A percentile compares a stretch with the other conserved stretches of the same genome.
Conservation (phyloP, 1,284 basidiomycete genomes). For the Ustilago sp. region DNA sequence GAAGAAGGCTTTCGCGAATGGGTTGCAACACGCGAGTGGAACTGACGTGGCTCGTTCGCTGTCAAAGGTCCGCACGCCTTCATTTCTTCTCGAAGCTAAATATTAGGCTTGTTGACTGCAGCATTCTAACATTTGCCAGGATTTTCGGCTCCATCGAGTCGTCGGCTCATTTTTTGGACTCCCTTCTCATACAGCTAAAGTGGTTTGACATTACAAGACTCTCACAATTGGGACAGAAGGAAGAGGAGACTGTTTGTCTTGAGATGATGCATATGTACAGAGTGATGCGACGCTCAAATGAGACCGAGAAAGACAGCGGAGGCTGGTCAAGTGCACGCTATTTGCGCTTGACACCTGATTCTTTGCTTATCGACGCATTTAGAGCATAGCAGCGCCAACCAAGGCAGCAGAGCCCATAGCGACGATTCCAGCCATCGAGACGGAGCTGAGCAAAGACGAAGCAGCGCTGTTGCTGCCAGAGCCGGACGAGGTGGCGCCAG, state of each 20-base stretch:
- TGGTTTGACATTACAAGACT: background rate
- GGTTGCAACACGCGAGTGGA: background rate
- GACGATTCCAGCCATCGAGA: constrained; percentile 33
- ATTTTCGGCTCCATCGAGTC: background rate
- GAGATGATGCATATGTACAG: constrained; percentile 1
- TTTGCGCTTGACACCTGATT: background rate
- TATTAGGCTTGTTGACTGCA: background rate
- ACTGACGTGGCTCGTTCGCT: constrained; percentile 43
- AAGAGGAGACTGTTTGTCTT: background rate
- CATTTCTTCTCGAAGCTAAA: constrained; percentile 17
- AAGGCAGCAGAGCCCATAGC: constrained; percentile 40
- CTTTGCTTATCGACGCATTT: background rate
- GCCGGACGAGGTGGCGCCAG: constrained; percentile 9
- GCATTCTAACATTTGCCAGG: background rate
- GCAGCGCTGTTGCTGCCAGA: constrained; percentile 10
- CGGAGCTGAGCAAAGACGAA: constrained; percentile 16
- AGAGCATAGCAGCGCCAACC: constrained; percentile 44
- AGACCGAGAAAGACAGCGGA: background rate
- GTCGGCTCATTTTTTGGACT: background rate
- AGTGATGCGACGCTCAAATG: background rate
- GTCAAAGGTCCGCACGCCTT: background rate
- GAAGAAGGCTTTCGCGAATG: constrained; percentile 1
- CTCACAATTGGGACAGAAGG: background rate
- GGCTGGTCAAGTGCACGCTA: background rate
- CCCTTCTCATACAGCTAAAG: background rate